Evolutionary conservation across 139 green algal genomes (phyloP).

Genomic region (Axilococcus clingmanii): DNA sequence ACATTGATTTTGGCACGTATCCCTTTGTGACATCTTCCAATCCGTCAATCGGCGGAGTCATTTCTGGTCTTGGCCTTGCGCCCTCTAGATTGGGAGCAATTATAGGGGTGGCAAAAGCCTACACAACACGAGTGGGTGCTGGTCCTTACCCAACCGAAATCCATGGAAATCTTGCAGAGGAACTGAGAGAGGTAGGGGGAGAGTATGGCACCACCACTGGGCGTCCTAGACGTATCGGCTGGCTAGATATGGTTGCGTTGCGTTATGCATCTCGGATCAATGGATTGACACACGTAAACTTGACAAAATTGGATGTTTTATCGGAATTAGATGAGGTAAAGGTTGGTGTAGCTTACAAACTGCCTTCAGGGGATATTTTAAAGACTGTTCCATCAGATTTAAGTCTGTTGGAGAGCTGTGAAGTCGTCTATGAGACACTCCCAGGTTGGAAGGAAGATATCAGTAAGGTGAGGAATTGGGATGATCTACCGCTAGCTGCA

Average conservation of each 20-base stretch:
- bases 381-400: constrained; percentile 61
- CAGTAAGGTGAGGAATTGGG: constrained; percentile 53
- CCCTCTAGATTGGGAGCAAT: constrained; percentile 77
- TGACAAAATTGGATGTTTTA: constrained; percentile 98
- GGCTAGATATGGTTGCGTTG: constrained; percentile 94
- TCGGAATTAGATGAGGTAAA: constrained; percentile 77
- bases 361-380: constrained; percentile 25
- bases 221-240: constrained; percentile 86
- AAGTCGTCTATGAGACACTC: constrained; percentile 89
- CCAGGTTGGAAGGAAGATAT: constrained; percentile 91
- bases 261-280: constrained; percentile 86
- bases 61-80: constrained; percentile 83
- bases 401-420: constrained; percentile 48
- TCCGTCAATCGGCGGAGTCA: constrained; percentile 89
- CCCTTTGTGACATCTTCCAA: constrained; percentile 99
- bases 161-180: constrained; percentile 72
- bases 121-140: constrained; percentile 93
- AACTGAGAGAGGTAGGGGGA: constrained; percentile 63
- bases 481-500: constrained; percentile 74
- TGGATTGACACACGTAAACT: constrained; percentile 93
- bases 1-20: constrained; percentile 99
- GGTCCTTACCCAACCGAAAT: constrained; percentile 98
- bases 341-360: constrained; percentile 56
- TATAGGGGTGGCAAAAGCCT: constrained; percentile 97
- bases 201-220: constrained; percentile 99